Evolutionary conservation across 108 stramenopile genomes (phyloP).

Genomic region (Aurantiochytrium sp.): DNA sequence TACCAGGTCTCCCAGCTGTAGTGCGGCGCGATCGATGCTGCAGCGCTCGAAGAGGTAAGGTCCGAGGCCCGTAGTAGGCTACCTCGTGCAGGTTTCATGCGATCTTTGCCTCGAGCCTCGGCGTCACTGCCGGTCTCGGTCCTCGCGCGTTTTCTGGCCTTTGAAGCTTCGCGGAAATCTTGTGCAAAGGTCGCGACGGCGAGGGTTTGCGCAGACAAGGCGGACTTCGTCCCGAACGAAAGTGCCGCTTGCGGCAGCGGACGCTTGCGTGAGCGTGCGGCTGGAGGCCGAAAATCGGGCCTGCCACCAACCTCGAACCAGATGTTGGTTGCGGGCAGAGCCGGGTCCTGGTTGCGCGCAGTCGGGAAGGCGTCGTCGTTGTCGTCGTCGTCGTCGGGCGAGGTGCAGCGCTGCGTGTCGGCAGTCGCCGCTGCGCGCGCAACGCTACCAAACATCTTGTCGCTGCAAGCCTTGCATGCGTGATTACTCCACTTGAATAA

Average conservation of each 20-base stretch:
- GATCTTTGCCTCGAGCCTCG: too few species aligned
- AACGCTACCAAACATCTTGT: background rate
- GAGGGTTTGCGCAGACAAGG: background rate
- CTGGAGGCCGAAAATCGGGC: background rate
- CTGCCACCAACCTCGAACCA: background rate
- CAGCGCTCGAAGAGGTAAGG: background rate
- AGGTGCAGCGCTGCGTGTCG: background rate
- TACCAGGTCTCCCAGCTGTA: slow-evolving; percentile 3
- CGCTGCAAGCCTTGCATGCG: too few species aligned
- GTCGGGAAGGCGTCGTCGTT: background rate
- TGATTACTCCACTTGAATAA: too few species aligned
- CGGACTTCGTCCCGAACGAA: background rate
- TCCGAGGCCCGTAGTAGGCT: background rate
- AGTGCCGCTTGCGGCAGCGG: background rate
- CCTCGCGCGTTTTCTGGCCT: too few species aligned
- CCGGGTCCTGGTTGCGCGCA: background rate
- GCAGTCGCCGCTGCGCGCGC: background rate
- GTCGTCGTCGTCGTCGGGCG: background rate
- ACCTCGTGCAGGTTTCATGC: background rate
- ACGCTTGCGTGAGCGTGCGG: background rate
- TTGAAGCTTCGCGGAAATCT: too few species aligned
- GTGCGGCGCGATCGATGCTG: background rate
- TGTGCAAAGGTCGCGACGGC: background rate
- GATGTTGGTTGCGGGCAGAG: background rate
- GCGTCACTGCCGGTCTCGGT: too few species aligned